A percentile compares a stretch with the other conserved stretches of the same genome.
Conservation (phyloP, 2,329 filamentous ascomycete genomes). For the Tolypocladium inflatum region DNA sequence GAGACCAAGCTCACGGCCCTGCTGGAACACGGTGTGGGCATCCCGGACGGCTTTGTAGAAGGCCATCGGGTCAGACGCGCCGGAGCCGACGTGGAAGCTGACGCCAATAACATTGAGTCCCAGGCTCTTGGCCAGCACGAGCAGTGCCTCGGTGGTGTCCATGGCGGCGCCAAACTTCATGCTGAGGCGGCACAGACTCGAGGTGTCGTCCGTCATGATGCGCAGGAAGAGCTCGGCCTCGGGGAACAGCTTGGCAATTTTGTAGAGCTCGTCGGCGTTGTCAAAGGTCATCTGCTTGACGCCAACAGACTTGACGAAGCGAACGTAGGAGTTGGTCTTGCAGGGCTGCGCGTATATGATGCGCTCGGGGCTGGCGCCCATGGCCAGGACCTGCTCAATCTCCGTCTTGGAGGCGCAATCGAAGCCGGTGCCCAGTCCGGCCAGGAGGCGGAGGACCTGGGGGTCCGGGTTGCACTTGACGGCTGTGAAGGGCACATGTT, state of each 20-base stretch:
- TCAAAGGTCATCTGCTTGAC: conserved; percentile 99
- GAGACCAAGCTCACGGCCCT: conserved; percentile 68
- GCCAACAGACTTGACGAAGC: conserved; percentile 72
- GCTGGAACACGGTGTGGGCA: conserved; percentile 80
- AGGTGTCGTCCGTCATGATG: conserved; percentile 93
- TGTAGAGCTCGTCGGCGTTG: conserved; percentile 95
- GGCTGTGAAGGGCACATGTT: conserved; percentile 40
- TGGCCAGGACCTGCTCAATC: conserved; percentile 80
- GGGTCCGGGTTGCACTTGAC: conserved; percentile 98
- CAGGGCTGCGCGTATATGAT: conserved; percentile 99
- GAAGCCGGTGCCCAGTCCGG: conserved; percentile 84
- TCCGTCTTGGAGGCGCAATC: conserved; percentile 97
- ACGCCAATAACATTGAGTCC: conserved; percentile 89
- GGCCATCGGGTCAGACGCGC: conserved; percentile 84
- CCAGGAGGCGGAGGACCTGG: conserved; percentile 78
- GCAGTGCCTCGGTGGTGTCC: conserved; percentile 67
- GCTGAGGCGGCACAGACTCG: conserved; percentile 87
- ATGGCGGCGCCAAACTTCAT: conserved; percentile 94
- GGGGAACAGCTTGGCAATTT: conserved; percentile 88
- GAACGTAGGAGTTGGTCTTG: conserved; percentile 98
- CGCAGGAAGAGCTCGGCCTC: conserved; percentile 86
- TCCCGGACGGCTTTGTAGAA: conserved; percentile 89
- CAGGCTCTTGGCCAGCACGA: conserved; percentile 71
- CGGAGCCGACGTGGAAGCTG: conserved; percentile 96
- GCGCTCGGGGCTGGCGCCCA: conserved; percentile 76